Evolutionary conservation across 1,284 basidiomycete species (phyloP).

Genomic region (Irpex sp.): DNA sequence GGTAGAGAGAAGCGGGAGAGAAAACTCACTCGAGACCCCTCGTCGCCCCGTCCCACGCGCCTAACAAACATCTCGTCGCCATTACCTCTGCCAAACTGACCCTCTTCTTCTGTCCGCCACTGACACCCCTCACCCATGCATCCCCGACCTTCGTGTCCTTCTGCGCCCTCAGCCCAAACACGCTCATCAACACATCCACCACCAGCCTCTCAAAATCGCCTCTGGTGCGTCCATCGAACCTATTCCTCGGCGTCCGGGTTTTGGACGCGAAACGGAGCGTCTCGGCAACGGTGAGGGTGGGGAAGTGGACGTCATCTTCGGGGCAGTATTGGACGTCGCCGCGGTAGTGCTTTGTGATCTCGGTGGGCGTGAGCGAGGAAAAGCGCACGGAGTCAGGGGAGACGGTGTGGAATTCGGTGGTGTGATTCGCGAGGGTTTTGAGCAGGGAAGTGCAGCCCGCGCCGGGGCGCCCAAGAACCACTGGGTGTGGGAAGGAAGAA

Average conservation of each 20-base stretch:
- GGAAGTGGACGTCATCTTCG: constrained; percentile 73
- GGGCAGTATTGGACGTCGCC: constrained; percentile 67
- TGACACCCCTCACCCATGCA: constrained; percentile 69
- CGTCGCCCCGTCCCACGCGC: constrained; percentile 51
- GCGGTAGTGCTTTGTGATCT: constrained; percentile 50
- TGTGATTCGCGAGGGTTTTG: constrained; percentile 67
- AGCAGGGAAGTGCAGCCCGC: constrained; percentile 74
- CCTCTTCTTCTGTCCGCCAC: constrained; percentile 79
- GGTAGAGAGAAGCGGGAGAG: not conserved
- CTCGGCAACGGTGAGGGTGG: constrained; percentile 67
- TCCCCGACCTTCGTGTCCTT: constrained; percentile 65
- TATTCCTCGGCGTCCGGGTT: constrained; percentile 49
- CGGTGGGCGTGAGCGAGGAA: constrained; percentile 52
- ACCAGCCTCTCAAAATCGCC: constrained; percentile 41
- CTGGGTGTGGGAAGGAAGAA: constrained; percentile 26
- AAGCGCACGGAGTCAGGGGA: constrained; percentile 58
- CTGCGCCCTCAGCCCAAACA: constrained; percentile 69
- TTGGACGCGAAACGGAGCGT: constrained; percentile 62
- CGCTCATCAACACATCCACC: constrained; percentile 53
- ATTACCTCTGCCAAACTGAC: constrained; percentile 73
- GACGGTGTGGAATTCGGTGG: constrained; percentile 52
- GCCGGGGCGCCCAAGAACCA: constrained; percentile 61
- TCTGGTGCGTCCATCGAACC: constrained; percentile 39
- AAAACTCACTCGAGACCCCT: constrained; percentile 17
- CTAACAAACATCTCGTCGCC: constrained; percentile 51